Percentiles rank a stretch among this genome's conserved stretches.
Evolutionary conservation across 116 monocot species (phyloP).

Genomic region (Papilionanthe hybrid): DNA sequence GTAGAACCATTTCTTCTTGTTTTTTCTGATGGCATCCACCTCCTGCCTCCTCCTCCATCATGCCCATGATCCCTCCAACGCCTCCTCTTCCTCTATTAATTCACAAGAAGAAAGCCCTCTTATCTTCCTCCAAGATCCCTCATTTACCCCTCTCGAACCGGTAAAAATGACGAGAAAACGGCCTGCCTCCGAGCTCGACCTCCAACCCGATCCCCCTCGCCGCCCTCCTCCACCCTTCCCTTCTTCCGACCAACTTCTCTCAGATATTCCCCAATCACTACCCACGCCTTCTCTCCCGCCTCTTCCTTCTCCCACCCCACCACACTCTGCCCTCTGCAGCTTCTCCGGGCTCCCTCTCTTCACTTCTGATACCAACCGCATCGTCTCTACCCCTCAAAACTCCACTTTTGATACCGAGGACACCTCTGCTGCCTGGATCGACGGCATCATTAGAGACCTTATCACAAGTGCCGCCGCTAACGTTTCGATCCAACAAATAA

Average conservation of each 20-base stretch:
- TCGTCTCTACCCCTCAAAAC: not conserved
- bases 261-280: not conserved
- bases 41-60: conserved; percentile 22
- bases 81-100: conserved; percentile 1
- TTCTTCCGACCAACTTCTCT: not conserved
- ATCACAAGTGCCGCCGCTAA: conserved; percentile 51
- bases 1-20: conserved; percentile 56
- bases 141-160: conserved; percentile 2
- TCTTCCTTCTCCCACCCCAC: conserved; percentile 13
- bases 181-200: conserved; percentile 65
- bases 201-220: conserved; percentile 28
- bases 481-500: conserved; percentile 71
- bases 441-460: conserved; percentile 71
- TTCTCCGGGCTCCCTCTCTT: conserved; percentile 78
- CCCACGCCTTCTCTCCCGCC: conserved; percentile 5
- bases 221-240: conserved; percentile 14
- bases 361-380: conserved; percentile 31
- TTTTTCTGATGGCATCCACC: conserved; percentile 73
- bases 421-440: conserved; percentile 46
- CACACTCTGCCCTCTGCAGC: conserved; percentile 26
- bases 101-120: conserved; percentile 1
- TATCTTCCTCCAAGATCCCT: conserved; percentile 7
- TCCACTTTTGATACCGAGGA: not conserved
- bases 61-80: conserved; percentile 11
- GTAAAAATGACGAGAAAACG: conserved; percentile 66